Evolutionary conservation across 768 basidiomycete species (phyloP).

Genomic region (Daedaleopsis sinensis): DNA sequence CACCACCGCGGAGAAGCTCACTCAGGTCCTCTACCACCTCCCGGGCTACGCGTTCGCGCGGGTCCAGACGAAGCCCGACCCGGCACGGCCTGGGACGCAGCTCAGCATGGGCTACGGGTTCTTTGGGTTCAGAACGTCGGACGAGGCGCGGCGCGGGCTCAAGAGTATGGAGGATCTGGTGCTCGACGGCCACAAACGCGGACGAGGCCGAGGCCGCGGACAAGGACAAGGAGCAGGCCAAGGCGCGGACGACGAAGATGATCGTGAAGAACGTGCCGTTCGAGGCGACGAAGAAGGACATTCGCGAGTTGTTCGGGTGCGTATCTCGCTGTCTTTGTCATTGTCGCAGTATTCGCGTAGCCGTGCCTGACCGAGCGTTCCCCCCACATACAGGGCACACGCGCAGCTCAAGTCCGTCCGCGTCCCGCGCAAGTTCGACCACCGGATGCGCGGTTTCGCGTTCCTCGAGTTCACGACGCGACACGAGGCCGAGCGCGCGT

Average conservation of each 20-base stretch:
- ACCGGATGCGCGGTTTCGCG: conserved; percentile 90
- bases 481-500: conserved; percentile 89
- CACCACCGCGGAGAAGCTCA: conserved; percentile 75
- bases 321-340: conserved; percentile 35
- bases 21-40: conserved; percentile 68
- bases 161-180: conserved; percentile 80
- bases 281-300: conserved; percentile 92
- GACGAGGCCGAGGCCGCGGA: conserved; percentile 58
- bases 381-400: conserved; percentile 71
- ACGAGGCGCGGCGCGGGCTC: conserved; percentile 73
- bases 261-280: conserved; percentile 99
- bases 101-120: conserved; percentile 98
- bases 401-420: conserved; percentile 95
- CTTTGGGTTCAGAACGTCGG: conserved; percentile 80
- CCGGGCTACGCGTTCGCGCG: conserved; percentile 86
- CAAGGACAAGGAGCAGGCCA: conserved; percentile 41
- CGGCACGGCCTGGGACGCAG: conserved; percentile 60
- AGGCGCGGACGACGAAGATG: conserved; percentile 86
- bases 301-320: conserved; percentile 86
- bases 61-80: conserved; percentile 89
- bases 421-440: conserved; percentile 89
- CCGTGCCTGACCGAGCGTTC: too few relatives aligned
- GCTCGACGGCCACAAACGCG: conserved; percentile 78
- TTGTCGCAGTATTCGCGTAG: too few relatives aligned
- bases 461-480: conserved; percentile 93